Conservation (phyloP, 1,284 basidiomycete genomes). For the Vanrija sp. region DNA sequence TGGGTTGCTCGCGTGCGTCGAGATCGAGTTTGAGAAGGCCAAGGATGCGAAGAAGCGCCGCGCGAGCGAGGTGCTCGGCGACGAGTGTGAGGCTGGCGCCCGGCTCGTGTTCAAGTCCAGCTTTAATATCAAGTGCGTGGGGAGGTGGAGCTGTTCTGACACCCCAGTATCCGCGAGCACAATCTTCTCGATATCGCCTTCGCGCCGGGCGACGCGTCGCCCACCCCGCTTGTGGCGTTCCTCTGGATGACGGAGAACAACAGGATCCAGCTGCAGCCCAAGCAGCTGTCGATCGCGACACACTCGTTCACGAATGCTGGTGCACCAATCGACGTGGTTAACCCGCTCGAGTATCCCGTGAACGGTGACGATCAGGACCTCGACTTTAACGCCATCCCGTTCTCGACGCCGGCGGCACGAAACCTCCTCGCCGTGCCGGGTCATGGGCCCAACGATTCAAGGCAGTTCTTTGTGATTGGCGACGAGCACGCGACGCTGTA, state of each 20-base stretch:
- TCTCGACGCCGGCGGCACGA: conserved; percentile 42
- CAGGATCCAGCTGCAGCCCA: conserved; percentile 59
- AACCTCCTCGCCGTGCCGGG: conserved; percentile 28
- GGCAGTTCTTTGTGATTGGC: conserved; percentile 35
- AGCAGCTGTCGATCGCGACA: conserved; percentile 59
- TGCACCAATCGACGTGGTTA: conserved; percentile 55
- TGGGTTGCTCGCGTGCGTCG: conserved; percentile 43
- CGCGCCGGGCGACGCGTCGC: conserved; percentile 50
- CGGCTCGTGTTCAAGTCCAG: conserved; percentile 35
- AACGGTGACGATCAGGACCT: conserved; percentile 2
- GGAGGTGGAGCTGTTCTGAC: neutral
- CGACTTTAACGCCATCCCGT: conserved; percentile 43
- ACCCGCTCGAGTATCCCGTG: conserved; percentile 48
- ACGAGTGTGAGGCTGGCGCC: conserved; percentile 11
- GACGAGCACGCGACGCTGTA: conserved; percentile 45
- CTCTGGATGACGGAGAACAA: conserved; percentile 49
- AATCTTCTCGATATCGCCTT: conserved; percentile 69
- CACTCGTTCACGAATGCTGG: conserved; percentile 46
- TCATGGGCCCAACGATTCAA: neutral
- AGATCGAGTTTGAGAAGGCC: conserved; percentile 40
- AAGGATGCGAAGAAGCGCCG: conserved; percentile 29
- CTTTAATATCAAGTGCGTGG: conserved; percentile 47
- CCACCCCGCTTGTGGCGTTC: conserved; percentile 58
- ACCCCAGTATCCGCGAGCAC: conserved; percentile 63
- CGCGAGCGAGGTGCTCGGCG: conserved; percentile 6